Conservation (phyloP, 2,329 filamentous ascomycete genomes). For the Torrubiellomyces zombiae region DNA sequence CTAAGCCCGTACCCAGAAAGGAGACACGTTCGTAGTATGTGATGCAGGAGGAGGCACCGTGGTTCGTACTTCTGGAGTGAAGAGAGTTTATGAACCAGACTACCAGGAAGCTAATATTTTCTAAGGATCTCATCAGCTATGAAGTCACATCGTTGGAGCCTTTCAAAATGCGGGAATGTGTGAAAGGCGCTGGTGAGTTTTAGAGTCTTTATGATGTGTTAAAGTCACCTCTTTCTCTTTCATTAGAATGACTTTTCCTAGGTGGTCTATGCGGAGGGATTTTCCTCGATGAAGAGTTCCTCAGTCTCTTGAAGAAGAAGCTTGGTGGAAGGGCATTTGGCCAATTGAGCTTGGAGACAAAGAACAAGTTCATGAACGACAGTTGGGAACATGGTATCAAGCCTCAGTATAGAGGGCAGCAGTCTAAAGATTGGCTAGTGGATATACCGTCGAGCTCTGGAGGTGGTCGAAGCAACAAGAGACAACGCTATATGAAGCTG, state of each 20-base stretch:
- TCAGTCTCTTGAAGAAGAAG: slow-evolving; percentile 10
- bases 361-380: slow-evolving; percentile 9
- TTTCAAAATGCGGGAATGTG: slow-evolving; percentile 17
- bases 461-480: too few species aligned
- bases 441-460: too few species aligned
- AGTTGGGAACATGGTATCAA: slow-evolving; percentile 16
- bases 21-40: slow-evolving; percentile 14
- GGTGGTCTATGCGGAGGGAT: slow-evolving; percentile 23
- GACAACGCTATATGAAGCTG: too few species aligned
- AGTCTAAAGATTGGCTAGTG: too few species aligned
- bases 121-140: slow-evolving; percentile 25
- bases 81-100: not conserved
- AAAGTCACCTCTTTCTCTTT: too few species aligned
- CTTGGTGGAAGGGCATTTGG: not conserved
- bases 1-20: slow-evolving; percentile 5
- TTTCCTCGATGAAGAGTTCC: slow-evolving; percentile 22
- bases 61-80: slow-evolving; percentile 6
- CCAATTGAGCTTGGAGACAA: slow-evolving; percentile 3
- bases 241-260: too few species aligned
- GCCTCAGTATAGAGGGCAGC: slow-evolving; percentile 8
- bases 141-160: slow-evolving; percentile 8
- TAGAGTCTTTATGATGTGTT: too few species aligned
- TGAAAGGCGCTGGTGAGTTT: slow-evolving; percentile 18
- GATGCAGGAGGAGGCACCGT: slow-evolving; percentile 22
- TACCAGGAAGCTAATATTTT: too few species aligned